Base-by-base conservation (phyloP, 2,329 filamentous ascomycete genomes). In the Myriosclerotinia scirpicola region DNA sequence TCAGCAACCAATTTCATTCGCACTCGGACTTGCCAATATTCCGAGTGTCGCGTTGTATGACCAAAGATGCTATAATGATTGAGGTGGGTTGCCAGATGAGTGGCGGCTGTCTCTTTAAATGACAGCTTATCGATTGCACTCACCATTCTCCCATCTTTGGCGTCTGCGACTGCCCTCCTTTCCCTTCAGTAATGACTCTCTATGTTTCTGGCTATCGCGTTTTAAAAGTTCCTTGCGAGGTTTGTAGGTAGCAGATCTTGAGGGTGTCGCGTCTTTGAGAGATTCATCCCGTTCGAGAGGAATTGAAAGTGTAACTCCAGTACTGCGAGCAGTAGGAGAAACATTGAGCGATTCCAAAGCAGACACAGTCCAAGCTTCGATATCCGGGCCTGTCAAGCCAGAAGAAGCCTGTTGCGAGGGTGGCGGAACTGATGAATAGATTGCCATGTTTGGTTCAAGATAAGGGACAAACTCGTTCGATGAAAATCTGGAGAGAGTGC, bases 71-170 rank as follows among this genome's bases (percentile, higher is more conserved):
- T 40, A 38, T 22, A n/a, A 54, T 53, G 46, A 52, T 59, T 20
- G 34, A 65, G 36, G 34, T 22, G 12, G 46, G 15, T 34, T 36
- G 20, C 22, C 61, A 15, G 5, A 22, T 55, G 26, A 44, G n/a
- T 59, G 38, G 64, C 42, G 34, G 34, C 20, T 30, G 8, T 36
- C 17, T 17, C 50, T 65, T 22, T 36, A 42, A n/a, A 42, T 52
- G 20, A 65, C 44, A 46, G 3, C n/a, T 20, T 44, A 50, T 50
- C 58, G 48, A 69, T 54, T 22, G 59, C 50, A 75, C 79, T 71
- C 84, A 96, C 92, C 91, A 78, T 98, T 99, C 81, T 99, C 95
- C 93, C 93, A 98, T 66, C 94, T 85, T 73, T 94, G 89, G 60
- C 94, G 84, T 74, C 94, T 88, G 46, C 94, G 86, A 73, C 87